phyloP scores from a whole-genome alignment of 108 stramenopile genomes.

The Pseudonitzschia multistriata region DNA sequence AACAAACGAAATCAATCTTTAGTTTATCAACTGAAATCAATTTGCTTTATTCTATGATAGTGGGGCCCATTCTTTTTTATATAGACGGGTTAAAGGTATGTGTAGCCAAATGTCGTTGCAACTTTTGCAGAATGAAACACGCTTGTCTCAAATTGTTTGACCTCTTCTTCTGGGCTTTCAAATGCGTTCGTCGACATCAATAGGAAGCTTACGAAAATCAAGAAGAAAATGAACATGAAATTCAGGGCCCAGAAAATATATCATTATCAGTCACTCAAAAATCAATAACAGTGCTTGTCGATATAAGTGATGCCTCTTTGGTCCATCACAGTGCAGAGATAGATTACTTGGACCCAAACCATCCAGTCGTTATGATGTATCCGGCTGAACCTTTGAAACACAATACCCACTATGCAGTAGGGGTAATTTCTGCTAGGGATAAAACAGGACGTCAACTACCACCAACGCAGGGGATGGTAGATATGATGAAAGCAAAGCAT shows the following conservation, averaged over 20 bases:
- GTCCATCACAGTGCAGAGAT: conserved; percentile 74
- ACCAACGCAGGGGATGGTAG: conserved; percentile 43
- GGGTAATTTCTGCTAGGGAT: conserved; percentile 47
- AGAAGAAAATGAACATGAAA: conserved; percentile 3
- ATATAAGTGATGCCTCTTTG: conserved; percentile 43
- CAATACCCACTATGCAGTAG: conserved; percentile 67
- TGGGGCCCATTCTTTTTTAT: conserved; percentile 76
- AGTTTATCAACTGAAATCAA: not conserved
- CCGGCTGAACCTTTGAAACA: conserved; percentile 62
- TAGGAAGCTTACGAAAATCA: not conserved
- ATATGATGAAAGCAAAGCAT: conserved; percentile 14
- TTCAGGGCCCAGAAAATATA: conserved; percentile 55
- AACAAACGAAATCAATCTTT: not conserved
- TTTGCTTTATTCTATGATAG: not conserved
- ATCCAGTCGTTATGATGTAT: conserved; percentile 57
- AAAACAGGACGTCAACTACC: conserved; percentile 41
- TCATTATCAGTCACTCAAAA: conserved; percentile 44
- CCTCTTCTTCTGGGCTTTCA: no score
- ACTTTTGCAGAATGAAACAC: no score
- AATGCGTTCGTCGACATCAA: not conserved
- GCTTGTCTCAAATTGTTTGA: no score
- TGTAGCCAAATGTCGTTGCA: no score
- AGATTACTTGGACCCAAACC: conserved; percentile 56
- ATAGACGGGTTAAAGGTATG: conserved; percentile 62
- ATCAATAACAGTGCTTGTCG: conserved; percentile 63